Percentiles rank a stretch among this genome's conserved stretches.
Evolutionary conservation across 495 filamentous ascomycete genomes (phyloP).

Genomic region (Podospora fimiseda): DNA sequence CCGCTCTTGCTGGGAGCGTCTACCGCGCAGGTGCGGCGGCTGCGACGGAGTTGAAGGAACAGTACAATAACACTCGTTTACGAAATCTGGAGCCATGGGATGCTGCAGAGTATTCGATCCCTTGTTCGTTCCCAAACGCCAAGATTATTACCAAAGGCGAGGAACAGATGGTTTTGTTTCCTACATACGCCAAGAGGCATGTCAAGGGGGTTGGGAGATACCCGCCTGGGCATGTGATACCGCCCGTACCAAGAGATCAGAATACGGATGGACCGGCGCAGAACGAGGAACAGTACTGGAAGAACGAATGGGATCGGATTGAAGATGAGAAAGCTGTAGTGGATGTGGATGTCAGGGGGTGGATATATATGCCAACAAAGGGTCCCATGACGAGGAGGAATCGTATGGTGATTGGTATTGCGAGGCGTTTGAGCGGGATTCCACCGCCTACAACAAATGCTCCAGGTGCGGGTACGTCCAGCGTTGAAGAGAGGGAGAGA

Average conservation of each 20-base stretch:
- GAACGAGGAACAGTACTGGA: conserved; percentile 61
- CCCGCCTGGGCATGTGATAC: conserved; percentile 3
- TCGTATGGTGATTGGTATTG: conserved; percentile 74
- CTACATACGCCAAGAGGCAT: conserved; percentile 76
- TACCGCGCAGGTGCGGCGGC: conserved; percentile 71
- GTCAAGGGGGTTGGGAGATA: conserved; percentile 31
- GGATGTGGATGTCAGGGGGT: conserved; percentile 90
- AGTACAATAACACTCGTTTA: conserved; percentile 69
- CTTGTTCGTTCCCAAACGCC: conserved; percentile 74
- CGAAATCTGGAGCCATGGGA: conserved; percentile 45
- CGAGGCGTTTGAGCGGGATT: conserved; percentile 77
- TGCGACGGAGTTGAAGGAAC: conserved; percentile 84
- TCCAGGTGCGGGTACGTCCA: neutral
- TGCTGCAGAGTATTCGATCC: conserved; percentile 51
- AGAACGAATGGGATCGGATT: conserved; percentile 58
- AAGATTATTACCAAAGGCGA: conserved; percentile 69
- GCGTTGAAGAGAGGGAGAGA: conserved; percentile 36
- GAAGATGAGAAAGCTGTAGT: conserved; percentile 77
- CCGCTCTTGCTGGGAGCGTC: conserved; percentile 43
- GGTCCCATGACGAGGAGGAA: conserved; percentile 87
- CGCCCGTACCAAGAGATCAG: conserved; percentile 5
- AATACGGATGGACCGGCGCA: conserved; percentile 12
- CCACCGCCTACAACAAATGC: conserved; percentile 48
- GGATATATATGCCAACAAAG: conserved; percentile 80
- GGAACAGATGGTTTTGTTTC: conserved; percentile 92